Base-by-base conservation (phyloP, 306 rosid species). In the Boehmeria nivea region DNA sequence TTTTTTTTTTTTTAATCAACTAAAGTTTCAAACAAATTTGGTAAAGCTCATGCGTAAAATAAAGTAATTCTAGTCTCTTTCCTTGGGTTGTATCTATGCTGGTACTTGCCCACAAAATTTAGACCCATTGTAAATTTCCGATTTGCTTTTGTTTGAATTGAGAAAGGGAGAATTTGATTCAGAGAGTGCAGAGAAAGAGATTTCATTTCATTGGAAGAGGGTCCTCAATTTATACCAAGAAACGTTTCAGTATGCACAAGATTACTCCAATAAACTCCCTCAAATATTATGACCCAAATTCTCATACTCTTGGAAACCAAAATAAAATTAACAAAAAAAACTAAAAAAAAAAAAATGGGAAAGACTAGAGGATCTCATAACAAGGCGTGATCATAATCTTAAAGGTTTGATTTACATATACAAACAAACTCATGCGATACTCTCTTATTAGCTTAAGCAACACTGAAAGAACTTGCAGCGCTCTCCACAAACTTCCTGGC, bases 401-500 rank as follows among this genome's bases (percentile, higher is more conserved):
- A 54, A 51, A 27, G 63, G 45, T 8, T 10, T 65, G 71, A 73
- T 81, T 65, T 73, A 78, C 79, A 73, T 71, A 49, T 40, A 81
- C 81, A 76, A n/a, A 65, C 55, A 68, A 56, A 68, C 58, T 51
- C 71, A 20, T 40, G 23, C 8, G 6, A 46, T 34, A 28, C 39
- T 65, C n/a, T n/a, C n/a, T 31, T 31, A 31, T 4, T 4, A 40
- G 45, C 33, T 79, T 73, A 91, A 67, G 96, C 96, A 75, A 91
- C 89, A 67, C 95, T 87, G 87, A 91, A 91, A 43, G 99, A 91
- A 72, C 54, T 28, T 18, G 88, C 76, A 54, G 93, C 26, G 51
- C 46, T 78, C 81, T 91, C 99, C 7, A 91, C 95, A 52, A 57
- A 91, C 76, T 48, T 91, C 80, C 85, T 87, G 56, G 93, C 95